Percentiles rank a stretch among this genome's conserved stretches.
Conservation (phyloP, 2,329 filamentous ascomycete species). For the Knoxdaviesia proteae region DNA sequence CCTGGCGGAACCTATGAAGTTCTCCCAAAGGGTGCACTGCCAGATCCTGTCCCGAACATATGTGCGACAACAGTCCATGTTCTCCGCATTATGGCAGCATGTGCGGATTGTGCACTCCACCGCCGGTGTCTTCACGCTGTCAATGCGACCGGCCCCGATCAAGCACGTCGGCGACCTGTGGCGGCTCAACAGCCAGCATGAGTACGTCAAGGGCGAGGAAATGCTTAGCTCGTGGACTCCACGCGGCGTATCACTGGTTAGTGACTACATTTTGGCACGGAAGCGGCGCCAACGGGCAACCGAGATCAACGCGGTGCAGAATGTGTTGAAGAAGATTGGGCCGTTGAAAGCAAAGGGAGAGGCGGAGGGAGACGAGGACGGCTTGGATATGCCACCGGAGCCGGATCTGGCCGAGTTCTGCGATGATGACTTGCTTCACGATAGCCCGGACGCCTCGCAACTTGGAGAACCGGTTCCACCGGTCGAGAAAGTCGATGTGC, state of each 20-base stretch:
- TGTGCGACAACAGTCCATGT: conserved; percentile 69
- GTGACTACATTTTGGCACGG: conserved; percentile 59
- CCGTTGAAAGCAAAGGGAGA: conserved; percentile 1
- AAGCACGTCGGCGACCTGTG: conserved; percentile 85
- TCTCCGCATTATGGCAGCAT: conserved; percentile 70
- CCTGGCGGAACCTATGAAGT: conserved; percentile 72
- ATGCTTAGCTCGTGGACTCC: conserved; percentile 68
- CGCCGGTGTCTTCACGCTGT: conserved; percentile 68
- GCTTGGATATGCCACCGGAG: conserved; percentile 9
- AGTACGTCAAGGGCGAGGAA: conserved; percentile 94
- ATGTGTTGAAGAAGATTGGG: conserved; percentile 39
- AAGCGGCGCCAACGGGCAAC: conserved; percentile 54
- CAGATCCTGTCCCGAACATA: conserved; percentile 73
- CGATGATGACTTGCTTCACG: conserved; percentile 36
- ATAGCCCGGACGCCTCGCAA: conserved; percentile 32
- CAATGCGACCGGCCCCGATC: conserved; percentile 70
- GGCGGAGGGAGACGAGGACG: conserved; percentile 12
- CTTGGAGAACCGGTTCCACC: conserved; percentile 13
- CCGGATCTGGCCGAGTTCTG: conserved; percentile 5
- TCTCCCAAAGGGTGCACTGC: conserved; percentile 58
- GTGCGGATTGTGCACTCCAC: conserved; percentile 73
- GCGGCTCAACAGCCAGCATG: conserved; percentile 86
- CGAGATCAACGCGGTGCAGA: conserved; percentile 60
- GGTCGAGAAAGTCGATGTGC: conserved; percentile 7
- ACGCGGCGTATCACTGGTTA: conserved; percentile 74